These are phyloP conservation scores for Ogataea trehaloabstinens DNA, from an alignment of 805 yeast genomes.

Conservation along the genomic window DNA sequence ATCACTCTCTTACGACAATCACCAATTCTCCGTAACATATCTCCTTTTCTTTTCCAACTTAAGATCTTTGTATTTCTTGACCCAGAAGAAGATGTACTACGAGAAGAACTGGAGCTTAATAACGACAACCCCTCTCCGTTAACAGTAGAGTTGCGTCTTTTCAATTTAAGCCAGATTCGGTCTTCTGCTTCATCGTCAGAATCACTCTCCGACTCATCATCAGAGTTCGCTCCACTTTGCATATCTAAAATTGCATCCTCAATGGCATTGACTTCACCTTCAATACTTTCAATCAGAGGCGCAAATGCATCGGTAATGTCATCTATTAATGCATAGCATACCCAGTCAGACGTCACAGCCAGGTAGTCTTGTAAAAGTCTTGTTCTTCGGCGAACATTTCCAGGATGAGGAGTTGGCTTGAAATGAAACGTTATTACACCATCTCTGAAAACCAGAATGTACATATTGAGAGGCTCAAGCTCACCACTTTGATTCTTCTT, in stretches of 20 bases:
- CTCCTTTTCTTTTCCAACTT: constrained; percentile 91
- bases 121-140: constrained; percentile 24
- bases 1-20: constrained; percentile 93
- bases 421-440: constrained; percentile 94
- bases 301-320: constrained; percentile 98
- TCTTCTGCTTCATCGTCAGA: constrained; percentile 40
- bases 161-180: constrained; percentile 30
- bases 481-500: constrained; percentile 42
- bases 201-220: constrained; percentile 41
- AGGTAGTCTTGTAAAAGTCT: constrained; percentile 82
- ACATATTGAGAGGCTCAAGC: constrained; percentile 86
- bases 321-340: constrained; percentile 93
- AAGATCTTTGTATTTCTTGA: constrained; percentile 44
- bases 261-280: constrained; percentile 90
- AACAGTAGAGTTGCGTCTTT: constrained; percentile 28
- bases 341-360: constrained; percentile 93
- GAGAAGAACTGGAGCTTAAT: constrained; percentile 17
- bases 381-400: constrained; percentile 91
- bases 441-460: constrained; percentile 84
- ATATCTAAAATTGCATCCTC: constrained; percentile 87
- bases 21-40: constrained; percentile 91
- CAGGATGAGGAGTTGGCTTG: constrained; percentile 93
- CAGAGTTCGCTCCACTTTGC: constrained; percentile 65
- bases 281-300: constrained; percentile 92
- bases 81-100: constrained; percentile 16